Evolutionary conservation across 768 basidiomycete species (phyloP).

Genomic region (Tulasnella sp.): DNA sequence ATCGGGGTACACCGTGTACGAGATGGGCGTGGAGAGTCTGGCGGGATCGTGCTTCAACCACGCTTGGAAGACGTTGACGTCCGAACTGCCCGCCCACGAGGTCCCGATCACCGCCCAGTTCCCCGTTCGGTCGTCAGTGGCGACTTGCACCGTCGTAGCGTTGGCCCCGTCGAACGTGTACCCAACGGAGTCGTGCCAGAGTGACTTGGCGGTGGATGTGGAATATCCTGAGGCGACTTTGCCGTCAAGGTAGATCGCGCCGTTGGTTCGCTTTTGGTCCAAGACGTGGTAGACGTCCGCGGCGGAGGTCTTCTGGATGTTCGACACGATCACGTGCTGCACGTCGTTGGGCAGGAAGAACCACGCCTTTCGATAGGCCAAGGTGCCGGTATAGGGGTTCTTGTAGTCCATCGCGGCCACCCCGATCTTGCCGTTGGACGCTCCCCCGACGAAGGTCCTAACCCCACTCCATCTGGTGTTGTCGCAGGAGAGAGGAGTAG

Average conservation of each 20-base stretch:
- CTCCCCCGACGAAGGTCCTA: too few species aligned
- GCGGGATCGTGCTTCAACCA: conserved; percentile 37
- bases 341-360: too few species aligned
- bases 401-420: conserved; percentile 53
- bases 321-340: too few species aligned
- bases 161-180: too few species aligned
- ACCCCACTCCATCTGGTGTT: conserved; percentile 39
- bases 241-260: conserved; percentile 33
- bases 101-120: conserved; percentile 53
- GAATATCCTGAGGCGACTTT: conserved; percentile 20
- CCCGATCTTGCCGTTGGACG: conserved; percentile 43
- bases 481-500: conserved; percentile 40
- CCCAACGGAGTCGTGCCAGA: too few species aligned
- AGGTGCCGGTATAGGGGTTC: conserved; percentile 46
- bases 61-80: conserved; percentile 52
- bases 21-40: conserved; percentile 25
- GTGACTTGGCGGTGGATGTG: not conserved
- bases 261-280: too few species aligned
- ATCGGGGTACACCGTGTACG: conserved; percentile 49
- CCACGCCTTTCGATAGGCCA: too few species aligned
- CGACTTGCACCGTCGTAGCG: conserved; percentile 32
- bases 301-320: too few species aligned
- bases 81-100: conserved; percentile 44
- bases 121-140: conserved; percentile 39
- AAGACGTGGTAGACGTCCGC: too few species aligned